A percentile compares a stretch with the other conserved stretches of the same genome.
These are phyloP conservation scores for Saccharomycopsis fodiens DNA, from an alignment of 805 yeast genomes.

Conservation along the genomic window DNA sequence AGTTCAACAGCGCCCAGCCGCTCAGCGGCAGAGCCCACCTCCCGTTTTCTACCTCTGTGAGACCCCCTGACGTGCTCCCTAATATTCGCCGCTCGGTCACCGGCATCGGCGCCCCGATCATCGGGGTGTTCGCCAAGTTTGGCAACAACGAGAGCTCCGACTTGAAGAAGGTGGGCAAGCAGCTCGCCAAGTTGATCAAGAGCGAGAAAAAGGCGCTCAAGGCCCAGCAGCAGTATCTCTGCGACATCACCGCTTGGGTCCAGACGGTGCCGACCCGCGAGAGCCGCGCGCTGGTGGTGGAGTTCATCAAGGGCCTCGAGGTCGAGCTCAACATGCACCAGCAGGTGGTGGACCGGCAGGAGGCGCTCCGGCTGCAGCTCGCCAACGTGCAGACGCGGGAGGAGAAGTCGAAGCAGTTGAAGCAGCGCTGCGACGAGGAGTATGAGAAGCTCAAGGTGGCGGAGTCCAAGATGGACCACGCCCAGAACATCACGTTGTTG, in stretches of 20 bases:
- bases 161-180: conserved; percentile 28
- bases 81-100: conserved; percentile 11
- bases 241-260: conserved; percentile 38
- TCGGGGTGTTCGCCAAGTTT: conserved; percentile 25
- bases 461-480: conserved; percentile 40
- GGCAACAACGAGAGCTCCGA: conserved; percentile 22
- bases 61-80: neutral
- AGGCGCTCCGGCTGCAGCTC: conserved; percentile 36
- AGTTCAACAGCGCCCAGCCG: too few relatives aligned
- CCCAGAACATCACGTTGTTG: conserved; percentile 35
- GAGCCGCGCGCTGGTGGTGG: conserved; percentile 32
- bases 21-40: too few relatives aligned
- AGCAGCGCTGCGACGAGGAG: conserved; percentile 31
- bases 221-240: conserved; percentile 32
- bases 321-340: conserved; percentile 32
- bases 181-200: conserved; percentile 32
- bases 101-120: conserved; percentile 21
- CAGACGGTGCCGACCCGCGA: conserved; percentile 33
- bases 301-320: conserved; percentile 33
- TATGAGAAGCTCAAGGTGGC: conserved; percentile 33
- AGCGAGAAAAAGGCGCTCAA: conserved; percentile 32
- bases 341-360: conserved; percentile 35
- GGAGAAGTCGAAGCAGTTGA: conserved; percentile 35
- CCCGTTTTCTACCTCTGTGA: neutral
- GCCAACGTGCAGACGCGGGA: conserved; percentile 44